Percentiles rank a stretch among this genome's conserved stretches.
Conservation (phyloP, 2,329 filamentous ascomycete species). For the Cladosporium austrohemisphaericum region DNA sequence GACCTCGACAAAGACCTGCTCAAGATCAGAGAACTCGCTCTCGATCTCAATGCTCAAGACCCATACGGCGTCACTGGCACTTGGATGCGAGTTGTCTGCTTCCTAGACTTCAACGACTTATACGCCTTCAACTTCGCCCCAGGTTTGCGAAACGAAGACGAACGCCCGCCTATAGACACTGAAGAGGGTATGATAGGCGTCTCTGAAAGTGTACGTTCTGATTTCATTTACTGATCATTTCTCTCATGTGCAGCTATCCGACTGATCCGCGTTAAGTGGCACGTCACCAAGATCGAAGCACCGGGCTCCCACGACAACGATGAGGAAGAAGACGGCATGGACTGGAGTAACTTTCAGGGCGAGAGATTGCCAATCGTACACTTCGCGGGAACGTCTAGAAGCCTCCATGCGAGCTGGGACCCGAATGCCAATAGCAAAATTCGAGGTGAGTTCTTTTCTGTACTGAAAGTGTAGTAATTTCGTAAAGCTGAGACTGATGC, state of each 20-base stretch:
- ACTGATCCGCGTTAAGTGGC: conserved; percentile 65
- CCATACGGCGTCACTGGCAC: conserved; percentile 69
- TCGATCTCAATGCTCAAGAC: conserved; percentile 54
- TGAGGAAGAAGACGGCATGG: conserved; percentile 19
- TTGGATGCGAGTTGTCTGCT: conserved; percentile 61
- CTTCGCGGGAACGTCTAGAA: conserved; percentile 60
- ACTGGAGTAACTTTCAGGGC: conserved; percentile 29
- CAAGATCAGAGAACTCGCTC: conserved; percentile 33
- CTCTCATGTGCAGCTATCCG: conserved; percentile 50
- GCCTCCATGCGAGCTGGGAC: conserved; percentile 63
- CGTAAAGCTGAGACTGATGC: conserved; percentile 14
- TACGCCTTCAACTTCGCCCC: conserved; percentile 65
- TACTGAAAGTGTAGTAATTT: neutral
- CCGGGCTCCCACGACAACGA: conserved; percentile 54
- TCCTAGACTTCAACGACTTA: conserved; percentile 65
- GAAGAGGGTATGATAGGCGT: conserved; percentile 49
- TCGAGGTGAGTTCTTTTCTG: conserved; percentile 50
- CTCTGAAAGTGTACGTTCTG: conserved; percentile 29
- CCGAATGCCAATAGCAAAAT: conserved; percentile 65
- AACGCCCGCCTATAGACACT: conserved; percentile 48
- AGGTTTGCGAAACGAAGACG: conserved; percentile 16
- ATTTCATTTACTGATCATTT: conserved; percentile 15
- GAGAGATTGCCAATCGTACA: conserved; percentile 59
- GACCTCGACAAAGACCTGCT: conserved; percentile 19
- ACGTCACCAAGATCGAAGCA: conserved; percentile 56